These are phyloP conservation scores for Anthoceros angustus DNA, from an alignment of 225 moss, liverwort and hornwort species.

Conservation along the genomic window DNA sequence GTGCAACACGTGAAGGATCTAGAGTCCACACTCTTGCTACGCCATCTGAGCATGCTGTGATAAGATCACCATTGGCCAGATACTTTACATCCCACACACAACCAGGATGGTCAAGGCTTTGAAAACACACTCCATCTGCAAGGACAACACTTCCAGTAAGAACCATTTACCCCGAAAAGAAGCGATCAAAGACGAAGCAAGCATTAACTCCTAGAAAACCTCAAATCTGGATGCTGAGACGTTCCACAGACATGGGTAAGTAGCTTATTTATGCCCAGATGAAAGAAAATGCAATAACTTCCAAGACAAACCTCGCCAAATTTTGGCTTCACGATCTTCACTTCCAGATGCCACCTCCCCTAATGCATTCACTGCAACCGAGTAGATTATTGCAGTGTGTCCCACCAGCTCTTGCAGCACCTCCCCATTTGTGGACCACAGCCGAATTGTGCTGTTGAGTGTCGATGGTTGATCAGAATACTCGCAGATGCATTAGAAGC, in stretches of 20 bases:
- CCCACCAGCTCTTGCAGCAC: constrained; percentile 74
- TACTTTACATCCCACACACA: constrained; percentile 98
- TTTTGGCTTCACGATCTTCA: constrained; percentile 82
- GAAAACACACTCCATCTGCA: constrained; percentile 69
- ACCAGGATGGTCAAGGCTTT: constrained; percentile 96
- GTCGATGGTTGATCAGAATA: background rate
- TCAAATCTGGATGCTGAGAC: too few species aligned
- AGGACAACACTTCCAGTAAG: background rate
- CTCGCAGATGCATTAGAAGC: background rate
- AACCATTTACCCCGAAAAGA: background rate
- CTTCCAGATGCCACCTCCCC: constrained; percentile 90
- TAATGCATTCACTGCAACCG: constrained; percentile 65
- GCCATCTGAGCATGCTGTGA: constrained; percentile 97
- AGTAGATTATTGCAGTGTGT: constrained; percentile 86
- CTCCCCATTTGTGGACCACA: constrained; percentile 75
- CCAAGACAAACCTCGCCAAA: constrained; percentile 67
- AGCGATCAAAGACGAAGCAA: background rate
- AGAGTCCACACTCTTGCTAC: constrained; percentile 86
- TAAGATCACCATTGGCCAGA: constrained; percentile 79
- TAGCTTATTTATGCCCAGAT: too few species aligned
- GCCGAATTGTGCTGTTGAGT: constrained; percentile 55
- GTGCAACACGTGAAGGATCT: constrained; percentile 47
- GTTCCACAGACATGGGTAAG: too few species aligned
- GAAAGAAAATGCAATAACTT: background rate
- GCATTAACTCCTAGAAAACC: background rate